Evolutionary conservation across 1,284 basidiomycete species (phyloP).

Genomic region (Austropuccinia psidii): DNA sequence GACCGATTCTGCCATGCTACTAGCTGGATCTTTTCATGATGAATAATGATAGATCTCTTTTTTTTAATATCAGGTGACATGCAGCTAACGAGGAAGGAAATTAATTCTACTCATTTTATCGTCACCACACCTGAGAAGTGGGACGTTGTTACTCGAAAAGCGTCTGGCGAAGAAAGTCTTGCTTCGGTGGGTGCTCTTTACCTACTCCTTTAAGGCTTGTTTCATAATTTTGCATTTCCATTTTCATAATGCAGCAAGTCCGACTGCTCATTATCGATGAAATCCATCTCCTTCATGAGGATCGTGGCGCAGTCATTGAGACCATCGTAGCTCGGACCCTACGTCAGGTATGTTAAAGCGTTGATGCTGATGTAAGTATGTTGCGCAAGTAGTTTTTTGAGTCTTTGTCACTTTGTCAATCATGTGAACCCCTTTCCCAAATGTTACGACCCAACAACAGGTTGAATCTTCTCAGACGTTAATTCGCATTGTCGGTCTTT

Average conservation of each 20-base stretch:
- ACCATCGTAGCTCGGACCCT: constrained; percentile 95
- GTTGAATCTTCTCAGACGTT: constrained; percentile 95
- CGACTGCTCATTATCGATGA: constrained; percentile 97
- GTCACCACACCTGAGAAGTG: constrained; percentile 99
- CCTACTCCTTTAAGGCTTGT: neutral
- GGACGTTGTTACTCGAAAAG: constrained; percentile 98
- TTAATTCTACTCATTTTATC: constrained; percentile 93
- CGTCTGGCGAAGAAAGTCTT: constrained; percentile 90
- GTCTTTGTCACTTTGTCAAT: neutral
- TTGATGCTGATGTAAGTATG: neutral
- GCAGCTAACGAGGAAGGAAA: constrained; percentile 91
- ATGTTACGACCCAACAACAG: neutral
- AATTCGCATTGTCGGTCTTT: constrained; percentile 97
- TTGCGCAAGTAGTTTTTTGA: neutral
- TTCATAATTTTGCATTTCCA: neutral
- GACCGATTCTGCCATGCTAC: constrained; percentile 36
- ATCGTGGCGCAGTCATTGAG: constrained; percentile 96
- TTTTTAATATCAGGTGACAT: constrained; percentile 66
- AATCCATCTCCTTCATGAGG: constrained; percentile 94
- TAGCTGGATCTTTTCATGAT: neutral
- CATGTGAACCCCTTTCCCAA: neutral
- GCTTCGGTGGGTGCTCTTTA: constrained; percentile 53
- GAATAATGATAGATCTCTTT: neutral
- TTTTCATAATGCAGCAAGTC: constrained; percentile 53
- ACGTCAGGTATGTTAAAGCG: constrained; percentile 62